Conservation (phyloP, 208 protist genomes). For the Vickermania ingenoplastis region DNA sequence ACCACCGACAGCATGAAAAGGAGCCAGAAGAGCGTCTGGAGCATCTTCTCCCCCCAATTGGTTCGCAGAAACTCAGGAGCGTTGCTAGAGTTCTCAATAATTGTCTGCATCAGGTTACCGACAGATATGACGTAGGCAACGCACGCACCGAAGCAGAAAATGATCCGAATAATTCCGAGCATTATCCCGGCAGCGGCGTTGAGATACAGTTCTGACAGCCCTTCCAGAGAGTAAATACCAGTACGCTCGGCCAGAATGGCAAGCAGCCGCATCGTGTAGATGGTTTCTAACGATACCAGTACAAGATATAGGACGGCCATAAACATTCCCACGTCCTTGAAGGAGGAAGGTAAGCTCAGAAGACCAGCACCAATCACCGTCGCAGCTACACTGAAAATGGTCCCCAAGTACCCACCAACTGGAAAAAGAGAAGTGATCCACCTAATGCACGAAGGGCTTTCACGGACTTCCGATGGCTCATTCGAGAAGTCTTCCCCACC, state of each 20-base stretch:
- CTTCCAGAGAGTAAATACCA: slow-evolving; percentile 6
- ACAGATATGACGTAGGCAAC: slow-evolving; percentile 51
- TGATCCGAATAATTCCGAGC: slow-evolving; percentile 18
- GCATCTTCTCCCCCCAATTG: slow-evolving; percentile 21
- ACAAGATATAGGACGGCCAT: slow-evolving; percentile 5
- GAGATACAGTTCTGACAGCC: too few species aligned
- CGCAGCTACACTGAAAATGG: too few species aligned
- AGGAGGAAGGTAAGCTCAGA: slow-evolving; percentile 11
- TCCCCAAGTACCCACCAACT: too few species aligned
- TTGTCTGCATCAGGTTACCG: slow-evolving; percentile 25
- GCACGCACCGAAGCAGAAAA: slow-evolving; percentile 17
- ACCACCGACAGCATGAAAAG: slow-evolving; percentile 52
- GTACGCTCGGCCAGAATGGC: slow-evolving; percentile 4
- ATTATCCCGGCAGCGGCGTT: not conserved
- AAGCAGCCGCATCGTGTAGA: slow-evolving; percentile 14
- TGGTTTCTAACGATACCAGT: slow-evolving; percentile 5
- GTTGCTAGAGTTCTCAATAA: slow-evolving; percentile 17
- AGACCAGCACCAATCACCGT: slow-evolving; percentile 17
- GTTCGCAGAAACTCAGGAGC: slow-evolving; percentile 11
- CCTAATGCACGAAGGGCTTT: too few species aligned
- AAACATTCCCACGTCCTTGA: slow-evolving; percentile 9
- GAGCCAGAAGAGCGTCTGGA: slow-evolving; percentile 37
- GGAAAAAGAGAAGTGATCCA: too few species aligned
- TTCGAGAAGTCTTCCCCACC: too few species aligned
- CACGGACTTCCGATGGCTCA: too few species aligned